Percentiles rank a stretch among this genome's conserved stretches.
phyloP scores from a whole-genome alignment of 176 grass and related monocot genomes.

The Phyllostachys edulis region DNA sequence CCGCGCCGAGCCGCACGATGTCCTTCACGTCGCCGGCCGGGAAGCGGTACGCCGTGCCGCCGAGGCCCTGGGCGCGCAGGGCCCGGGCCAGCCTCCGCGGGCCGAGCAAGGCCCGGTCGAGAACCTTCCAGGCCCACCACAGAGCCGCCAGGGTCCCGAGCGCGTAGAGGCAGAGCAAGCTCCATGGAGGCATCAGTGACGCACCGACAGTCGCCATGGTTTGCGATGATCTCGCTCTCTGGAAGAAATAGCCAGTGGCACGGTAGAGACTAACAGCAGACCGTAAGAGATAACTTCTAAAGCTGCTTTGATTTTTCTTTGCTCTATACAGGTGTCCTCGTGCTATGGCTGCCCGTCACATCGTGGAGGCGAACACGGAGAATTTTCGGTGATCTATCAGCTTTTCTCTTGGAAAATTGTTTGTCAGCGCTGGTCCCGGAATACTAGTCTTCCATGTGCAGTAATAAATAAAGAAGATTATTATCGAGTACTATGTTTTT shows the following conservation, averaged over 20 bases:
- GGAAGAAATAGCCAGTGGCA: background rate
- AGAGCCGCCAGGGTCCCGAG: slow-evolving; percentile 14
- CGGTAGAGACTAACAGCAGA: background rate
- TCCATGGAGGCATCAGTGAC: slow-evolving; percentile 17
- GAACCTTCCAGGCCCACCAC: background rate
- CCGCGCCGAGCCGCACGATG: background rate
- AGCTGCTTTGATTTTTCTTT: background rate
- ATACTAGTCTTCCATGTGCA: background rate
- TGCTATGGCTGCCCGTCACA: background rate
- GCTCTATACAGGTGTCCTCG: background rate
- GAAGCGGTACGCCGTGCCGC: slow-evolving; percentile 40
- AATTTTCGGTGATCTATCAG: background rate
- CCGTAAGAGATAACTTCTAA: background rate
- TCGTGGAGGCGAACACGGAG: background rate
- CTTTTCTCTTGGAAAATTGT: too few species aligned
- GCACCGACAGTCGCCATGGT: slow-evolving; percentile 2
- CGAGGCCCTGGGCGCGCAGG: slow-evolving; percentile 51
- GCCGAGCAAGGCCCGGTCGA: slow-evolving; percentile 26
- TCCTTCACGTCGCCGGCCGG: slow-evolving; percentile 43
- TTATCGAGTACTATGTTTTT: too few species aligned
- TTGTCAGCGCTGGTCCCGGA: background rate
- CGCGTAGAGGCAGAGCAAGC: background rate
- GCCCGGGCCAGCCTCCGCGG: slow-evolving; percentile 37
- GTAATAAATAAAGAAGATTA: too few species aligned
- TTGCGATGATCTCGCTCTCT: background rate